Evolutionary conservation across 1,284 basidiomycete genomes (phyloP), one percentile per base, ranked within the genome.

Genomic region (Tetrapyrgos nigripes): DNA sequence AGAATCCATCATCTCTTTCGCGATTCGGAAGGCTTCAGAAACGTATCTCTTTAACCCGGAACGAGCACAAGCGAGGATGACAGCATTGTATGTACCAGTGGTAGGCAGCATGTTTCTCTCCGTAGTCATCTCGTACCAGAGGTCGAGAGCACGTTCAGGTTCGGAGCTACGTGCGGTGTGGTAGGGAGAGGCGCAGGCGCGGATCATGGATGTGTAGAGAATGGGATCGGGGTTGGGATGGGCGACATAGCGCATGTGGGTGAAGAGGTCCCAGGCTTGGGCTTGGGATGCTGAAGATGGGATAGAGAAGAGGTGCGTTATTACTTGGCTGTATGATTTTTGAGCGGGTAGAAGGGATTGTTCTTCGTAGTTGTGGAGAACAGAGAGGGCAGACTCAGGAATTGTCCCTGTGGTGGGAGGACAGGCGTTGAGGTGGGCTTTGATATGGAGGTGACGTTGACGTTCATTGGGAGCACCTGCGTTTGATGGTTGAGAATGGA

Each of bases 221-320:
- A 83, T 74, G 2, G 81, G 79, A 61, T 92, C 88, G 0, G 97
- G 96, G 2, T 79, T 76, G 0, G 94, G 88, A 69, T 99, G 95
- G 0, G 96, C 94, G 5, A 92, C 90, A 55, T 98, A 93, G 53
- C 97, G 93, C 93, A 98, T 97, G 72, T 98, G 96, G 2, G 92
- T 80, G 72, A 95, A 98, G 24, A 98, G 82, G 67, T 98, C 94
- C 94, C 94, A 97, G 0, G 93, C 95, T 60, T 93, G 87, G 0
- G 91, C 88, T 43, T 83, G 82, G 2, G 82, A 83, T 17, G 83
- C 56, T 24, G 84, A 74, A 28, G 80, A 73, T 52, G 75, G 68
- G 3, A 78, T 75, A n/a, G 78, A 78, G 62, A 90, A 83, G 28
- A 93, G 85, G 23, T 82, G 70, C 1, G 78, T 77, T 55, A 93